phyloP scores from a whole-genome alignment of 192 early-diverging fungal species.

The Dissophora ornata region DNA sequence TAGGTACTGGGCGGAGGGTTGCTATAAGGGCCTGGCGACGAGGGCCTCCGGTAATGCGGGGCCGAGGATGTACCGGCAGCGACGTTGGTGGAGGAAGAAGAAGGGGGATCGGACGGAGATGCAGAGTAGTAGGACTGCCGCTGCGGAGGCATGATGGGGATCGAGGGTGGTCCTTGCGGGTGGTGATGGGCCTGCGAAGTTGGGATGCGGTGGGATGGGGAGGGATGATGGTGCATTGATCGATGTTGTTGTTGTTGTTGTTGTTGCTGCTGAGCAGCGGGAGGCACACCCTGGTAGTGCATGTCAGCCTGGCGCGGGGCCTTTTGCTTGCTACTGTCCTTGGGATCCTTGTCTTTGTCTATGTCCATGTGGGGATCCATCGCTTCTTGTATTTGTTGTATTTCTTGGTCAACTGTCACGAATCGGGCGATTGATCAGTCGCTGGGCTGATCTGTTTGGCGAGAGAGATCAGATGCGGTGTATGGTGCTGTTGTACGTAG shows the following conservation, averaged over 20 bases:
- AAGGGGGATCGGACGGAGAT: constrained; percentile 13
- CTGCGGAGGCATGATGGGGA: constrained; percentile 30
- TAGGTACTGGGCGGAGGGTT: constrained; percentile 17
- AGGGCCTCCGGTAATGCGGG: constrained; percentile 22
- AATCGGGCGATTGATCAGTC: too few species aligned
- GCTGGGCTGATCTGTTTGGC: too few species aligned
- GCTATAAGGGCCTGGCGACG: constrained; percentile 29
- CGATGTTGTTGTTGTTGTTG: constrained; percentile 8
- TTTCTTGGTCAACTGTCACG: background rate
- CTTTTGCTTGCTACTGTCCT: background rate
- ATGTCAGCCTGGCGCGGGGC: background rate
- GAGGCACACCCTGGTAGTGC: constrained; percentile 10
- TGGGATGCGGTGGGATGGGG: constrained; percentile 13
- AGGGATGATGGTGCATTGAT: constrained; percentile 7
- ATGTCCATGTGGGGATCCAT: constrained; percentile 24
- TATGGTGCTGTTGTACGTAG: too few species aligned
- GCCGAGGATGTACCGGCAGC: constrained; percentile 3
- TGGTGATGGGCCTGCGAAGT: constrained; percentile 28
- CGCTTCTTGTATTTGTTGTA: background rate
- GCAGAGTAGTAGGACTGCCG: constrained; percentile 16
- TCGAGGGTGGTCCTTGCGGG: background rate
- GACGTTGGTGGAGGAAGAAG: background rate
- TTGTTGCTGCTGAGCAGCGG: background rate
- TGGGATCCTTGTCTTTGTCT: constrained; percentile 15
- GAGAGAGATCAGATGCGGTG: too few species aligned